Evolutionary conservation across 1,284 basidiomycete species (phyloP).

Genomic region (Papiliotrema laurentii): DNA sequence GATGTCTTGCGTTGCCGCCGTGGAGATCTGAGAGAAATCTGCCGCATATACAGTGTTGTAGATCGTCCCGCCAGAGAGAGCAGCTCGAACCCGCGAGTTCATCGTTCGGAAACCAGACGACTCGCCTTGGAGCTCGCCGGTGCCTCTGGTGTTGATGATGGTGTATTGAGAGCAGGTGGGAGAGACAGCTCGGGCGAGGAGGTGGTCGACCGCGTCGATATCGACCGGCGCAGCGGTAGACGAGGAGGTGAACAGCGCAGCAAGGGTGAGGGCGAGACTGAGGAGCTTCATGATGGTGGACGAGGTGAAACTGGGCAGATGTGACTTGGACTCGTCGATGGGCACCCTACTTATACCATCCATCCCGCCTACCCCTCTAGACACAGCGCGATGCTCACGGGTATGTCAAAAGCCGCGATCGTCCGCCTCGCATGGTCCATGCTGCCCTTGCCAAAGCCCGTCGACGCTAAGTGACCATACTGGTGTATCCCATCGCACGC

Average conservation of each 20-base stretch:
- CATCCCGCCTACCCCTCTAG: too few relatives aligned
- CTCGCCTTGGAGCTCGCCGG: conserved; percentile 31
- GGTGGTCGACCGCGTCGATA: not conserved
- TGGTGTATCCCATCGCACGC: too few relatives aligned
- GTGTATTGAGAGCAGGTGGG: conserved; percentile 16
- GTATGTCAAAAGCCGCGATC: too few relatives aligned
- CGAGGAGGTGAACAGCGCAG: not conserved
- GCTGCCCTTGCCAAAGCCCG: too few relatives aligned
- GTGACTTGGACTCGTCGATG: too few relatives aligned
- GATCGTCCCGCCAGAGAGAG: conserved; percentile 9
- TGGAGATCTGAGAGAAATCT: conserved; percentile 21
- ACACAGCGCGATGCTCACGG: too few relatives aligned
- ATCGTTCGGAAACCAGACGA: conserved; percentile 19
- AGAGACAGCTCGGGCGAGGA: not conserved
- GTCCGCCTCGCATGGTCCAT: too few relatives aligned
- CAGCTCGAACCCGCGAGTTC: conserved; percentile 9
- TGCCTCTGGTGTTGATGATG: conserved; percentile 40
- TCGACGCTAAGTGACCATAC: too few relatives aligned
- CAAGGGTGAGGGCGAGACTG: not conserved
- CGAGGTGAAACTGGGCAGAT: too few relatives aligned
- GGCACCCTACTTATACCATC: too few relatives aligned
- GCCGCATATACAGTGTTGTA: conserved; percentile 40
- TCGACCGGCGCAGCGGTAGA: not conserved
- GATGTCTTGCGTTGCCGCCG: conserved; percentile 26
- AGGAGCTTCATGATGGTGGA: not conserved